A percentile compares a stretch with the other conserved stretches of the same genome.
These are phyloP conservation scores for Funneliformis caledonium DNA, from an alignment of 371 early-diverging fungal genomes.

Conservation along the genomic window DNA sequence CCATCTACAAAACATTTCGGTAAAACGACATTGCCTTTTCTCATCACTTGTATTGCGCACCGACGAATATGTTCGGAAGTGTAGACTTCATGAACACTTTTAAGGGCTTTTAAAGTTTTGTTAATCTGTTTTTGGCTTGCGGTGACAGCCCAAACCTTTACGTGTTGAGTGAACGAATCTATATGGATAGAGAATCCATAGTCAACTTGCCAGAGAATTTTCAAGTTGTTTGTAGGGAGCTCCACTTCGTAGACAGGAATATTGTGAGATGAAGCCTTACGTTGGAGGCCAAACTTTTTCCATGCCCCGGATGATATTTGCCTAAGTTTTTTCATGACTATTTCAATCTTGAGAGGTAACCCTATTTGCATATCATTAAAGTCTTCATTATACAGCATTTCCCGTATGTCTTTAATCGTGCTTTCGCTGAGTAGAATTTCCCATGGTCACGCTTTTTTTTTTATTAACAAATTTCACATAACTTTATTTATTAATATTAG, in stretches of 20 bases:
- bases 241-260: conserved; percentile 21
- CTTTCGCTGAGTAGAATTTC: conserved; percentile 13
- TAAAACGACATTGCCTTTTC: conserved; percentile 3
- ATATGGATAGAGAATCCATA: conserved; percentile 3
- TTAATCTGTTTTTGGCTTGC: neutral
- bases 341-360: neutral
- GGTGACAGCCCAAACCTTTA: conserved; percentile 25
- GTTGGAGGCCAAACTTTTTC: neutral
- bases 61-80: conserved; percentile 1
- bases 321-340: conserved; percentile 15
- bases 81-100: neutral
- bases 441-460: neutral
- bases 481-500: too few relatives aligned
- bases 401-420: neutral
- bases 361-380: neutral
- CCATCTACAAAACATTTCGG: neutral
- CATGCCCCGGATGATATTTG: too few relatives aligned
- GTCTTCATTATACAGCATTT: too few relatives aligned
- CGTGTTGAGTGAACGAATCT: conserved; percentile 17
- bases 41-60: neutral
- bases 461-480: too few relatives aligned
- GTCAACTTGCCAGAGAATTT: conserved; percentile 11
- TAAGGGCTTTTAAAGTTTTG: neutral
- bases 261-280: neutral
- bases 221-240: neutral